phyloP scores from a whole-genome alignment of 768 basidiomycete species.

The Lentinula edodes region DNA sequence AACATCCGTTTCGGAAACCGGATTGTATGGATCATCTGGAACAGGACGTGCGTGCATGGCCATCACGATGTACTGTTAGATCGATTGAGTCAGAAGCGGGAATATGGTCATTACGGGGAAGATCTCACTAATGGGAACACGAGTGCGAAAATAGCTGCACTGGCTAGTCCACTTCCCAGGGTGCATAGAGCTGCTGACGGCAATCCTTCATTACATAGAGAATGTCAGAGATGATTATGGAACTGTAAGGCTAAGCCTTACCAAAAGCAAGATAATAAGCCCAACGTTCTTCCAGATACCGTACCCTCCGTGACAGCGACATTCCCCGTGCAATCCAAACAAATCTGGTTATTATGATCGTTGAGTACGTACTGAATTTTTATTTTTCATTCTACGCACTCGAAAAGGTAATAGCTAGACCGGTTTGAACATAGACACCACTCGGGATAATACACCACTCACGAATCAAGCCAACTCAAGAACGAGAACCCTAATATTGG shows the following conservation, averaged over 20 bases:
- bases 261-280: slow-evolving; percentile 86
- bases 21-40: slow-evolving; percentile 73
- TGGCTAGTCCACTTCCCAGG: slow-evolving; percentile 69
- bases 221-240: not conserved
- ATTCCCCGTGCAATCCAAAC: slow-evolving; percentile 73
- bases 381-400: slow-evolving; percentile 38
- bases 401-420: slow-evolving; percentile 82
- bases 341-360: slow-evolving; percentile 39
- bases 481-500: slow-evolving; percentile 59
- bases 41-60: slow-evolving; percentile 73
- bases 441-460: slow-evolving; percentile 28
- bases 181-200: slow-evolving; percentile 70
- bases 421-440: not conserved
- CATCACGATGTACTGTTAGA: slow-evolving; percentile 73
- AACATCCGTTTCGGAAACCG: slow-evolving; percentile 34
- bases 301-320: slow-evolving; percentile 61
- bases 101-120: not conserved
- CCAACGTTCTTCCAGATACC: slow-evolving; percentile 85
- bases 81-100: not conserved
- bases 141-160: slow-evolving; percentile 78
- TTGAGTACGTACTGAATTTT: not conserved
- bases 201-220: slow-evolving; percentile 39
- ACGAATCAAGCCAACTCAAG: slow-evolving; percentile 85
- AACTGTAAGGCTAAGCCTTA: slow-evolving; percentile 15
- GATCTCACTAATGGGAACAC: slow-evolving; percentile 68